Base-by-base conservation (phyloP, 176 grass and related monocot genomes). In the Dactylis glomerata region DNA sequence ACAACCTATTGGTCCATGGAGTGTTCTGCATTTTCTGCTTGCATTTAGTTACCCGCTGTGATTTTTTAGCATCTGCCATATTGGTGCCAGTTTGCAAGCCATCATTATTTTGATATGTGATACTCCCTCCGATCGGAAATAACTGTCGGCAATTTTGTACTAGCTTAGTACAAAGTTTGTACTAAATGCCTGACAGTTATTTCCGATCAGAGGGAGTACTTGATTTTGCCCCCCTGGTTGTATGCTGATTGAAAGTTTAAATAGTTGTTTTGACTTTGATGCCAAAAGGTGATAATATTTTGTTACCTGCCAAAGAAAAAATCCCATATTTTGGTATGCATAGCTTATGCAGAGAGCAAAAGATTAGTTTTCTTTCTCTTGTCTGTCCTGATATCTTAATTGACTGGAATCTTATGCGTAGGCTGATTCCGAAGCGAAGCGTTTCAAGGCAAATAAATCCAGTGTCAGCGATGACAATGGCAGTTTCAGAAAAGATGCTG, bases 351-450 rank as follows among this genome's bases (percentile, higher is more conserved):
- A 30, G 44, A 27, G 69, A 79, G 10, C 54, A 57, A 77, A 23
- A 61, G 31, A 37, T 26, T 49, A 45, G 13, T 67, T 59, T 42
- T 82, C 19, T 49, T 69, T 59, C 26, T 38, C 38, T 69, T 19
- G 10, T 69, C 15, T 84, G 19, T 36, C 33, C 33, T 76, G 9
- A 36, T 42, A 0, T 84, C 51, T 42, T 72, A 72, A 67, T 81
- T 77, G 26, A 71, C 42, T 91, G 38, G 42, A 75, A 27, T 71
- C 26, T 54, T 27, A 75, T 68, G 52, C 23, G 51, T 83, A 98
- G 93, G 76, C 55, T 50, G 92, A 84, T 90, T 84, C 85, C 40
- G 89, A 93, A 90, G 81, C 46, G 16, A 95, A 92, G 76, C 85
- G 85, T 84, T 71, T 84, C 38, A 98, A 95, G 75, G 54, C 82